Evolutionary conservation across 176 grass and related monocot species (phyloP).

Genomic region (Pharus latifolius): DNA sequence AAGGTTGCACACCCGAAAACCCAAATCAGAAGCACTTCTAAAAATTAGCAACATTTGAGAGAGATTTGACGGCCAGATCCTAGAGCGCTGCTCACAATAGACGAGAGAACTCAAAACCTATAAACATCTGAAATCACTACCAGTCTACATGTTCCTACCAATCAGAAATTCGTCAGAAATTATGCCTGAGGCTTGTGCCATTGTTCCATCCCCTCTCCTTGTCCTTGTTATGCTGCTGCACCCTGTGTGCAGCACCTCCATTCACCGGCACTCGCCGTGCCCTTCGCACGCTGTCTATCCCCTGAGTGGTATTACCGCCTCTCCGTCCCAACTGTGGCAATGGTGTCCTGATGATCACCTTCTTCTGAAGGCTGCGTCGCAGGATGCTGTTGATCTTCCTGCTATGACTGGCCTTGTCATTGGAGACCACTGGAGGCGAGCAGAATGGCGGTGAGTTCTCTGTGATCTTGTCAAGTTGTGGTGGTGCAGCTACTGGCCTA

Average conservation of each 20-base stretch:
- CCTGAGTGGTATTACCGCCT: neutral
- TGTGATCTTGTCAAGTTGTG: constrained; percentile 16
- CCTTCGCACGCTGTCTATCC: constrained; percentile 21
- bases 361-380: constrained; percentile 90
- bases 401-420: constrained; percentile 27
- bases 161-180: constrained; percentile 9
- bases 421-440: constrained; percentile 16
- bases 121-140: constrained; percentile 16
- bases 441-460: constrained; percentile 14
- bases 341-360: constrained; percentile 57
- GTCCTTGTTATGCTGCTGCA: constrained; percentile 32
- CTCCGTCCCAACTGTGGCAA: constrained; percentile 35
- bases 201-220: constrained; percentile 74
- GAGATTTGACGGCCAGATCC: neutral
- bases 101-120: constrained; percentile 5
- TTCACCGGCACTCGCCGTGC: constrained; percentile 15
- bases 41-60: neutral
- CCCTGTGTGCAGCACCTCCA: neutral
- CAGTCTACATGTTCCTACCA: constrained; percentile 4
- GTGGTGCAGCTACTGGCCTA: neutral
- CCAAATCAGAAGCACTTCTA: neutral
- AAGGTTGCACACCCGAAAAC: neutral
- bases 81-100: constrained; percentile 28
- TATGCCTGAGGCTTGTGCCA: constrained; percentile 20
- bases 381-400: constrained; percentile 76